Base-by-base conservation (phyloP, 805 yeast species). In the Yarrowia yakushimensis region DNA sequence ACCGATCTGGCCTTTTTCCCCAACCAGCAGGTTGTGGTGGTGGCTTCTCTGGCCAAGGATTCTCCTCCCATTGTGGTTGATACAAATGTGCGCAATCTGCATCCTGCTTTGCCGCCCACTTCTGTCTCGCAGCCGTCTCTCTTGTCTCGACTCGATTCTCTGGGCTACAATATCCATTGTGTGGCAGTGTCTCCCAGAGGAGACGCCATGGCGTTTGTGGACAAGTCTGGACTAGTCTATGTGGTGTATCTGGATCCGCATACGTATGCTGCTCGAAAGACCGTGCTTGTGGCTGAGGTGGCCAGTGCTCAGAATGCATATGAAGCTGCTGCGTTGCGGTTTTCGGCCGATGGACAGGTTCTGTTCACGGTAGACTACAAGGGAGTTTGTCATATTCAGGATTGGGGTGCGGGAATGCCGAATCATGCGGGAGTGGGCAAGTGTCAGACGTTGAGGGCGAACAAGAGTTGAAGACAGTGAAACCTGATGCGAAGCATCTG, bases 351-450 rank as follows among this genome's bases (percentile, higher is more conserved):
- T 70, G 97, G 98, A 0, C 91, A 91, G 52, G 85, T 85, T 65
- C 76, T 92, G 18, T 86, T 83, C 67, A 80, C 84, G 4, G 80
- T 90, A 15, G 98, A 92, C 72, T 77, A 97, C 41, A 89, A 88
- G 69, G 97, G 97, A 0, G 73, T 83, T 0, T 75, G 91, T 48
- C 85, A 85, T 65, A 82, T 91, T 31, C 89, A 88, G 67, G 97
- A 92, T 74, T 92, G 91, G 74, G 88, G 94, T 13, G 92, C 90
- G 60, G 97, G 96, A 1, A 73, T 85, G 22, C 94, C 94, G 12
- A 85, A 84, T 66, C 72, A 67, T 25, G 70, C 73, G 8, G 76
- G 75, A 1, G 67, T 73, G 27, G 71, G 72, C 34, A 71, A 70
- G 39, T 68, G 74, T 37, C 68, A 74, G 18, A 63, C 70, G 2